Base-by-base conservation (phyloP, 768 basidiomycete species). In the Tulasnella sp. region DNA sequence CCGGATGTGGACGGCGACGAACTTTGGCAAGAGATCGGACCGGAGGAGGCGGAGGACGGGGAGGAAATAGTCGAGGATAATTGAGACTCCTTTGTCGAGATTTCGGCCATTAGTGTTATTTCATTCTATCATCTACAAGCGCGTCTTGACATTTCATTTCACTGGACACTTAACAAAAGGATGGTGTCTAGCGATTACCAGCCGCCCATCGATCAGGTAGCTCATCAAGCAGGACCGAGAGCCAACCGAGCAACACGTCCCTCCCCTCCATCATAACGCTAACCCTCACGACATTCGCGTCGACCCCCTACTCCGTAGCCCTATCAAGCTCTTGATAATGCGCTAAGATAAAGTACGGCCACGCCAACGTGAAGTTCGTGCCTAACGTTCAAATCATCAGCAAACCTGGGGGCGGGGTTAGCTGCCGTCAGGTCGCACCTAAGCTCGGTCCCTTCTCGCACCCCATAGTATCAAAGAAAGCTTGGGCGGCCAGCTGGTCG, bases 331-430 rank as follows among this genome's bases (percentile, higher is more conserved):
- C 96, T 0, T 81, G 77, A 75, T 88, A 98, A 79, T 98, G 96
- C 40, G 92, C 95, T 32, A 99, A 83, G 72, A 98, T 88, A 11
- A 92, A 91, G 78, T 93, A 98, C 29, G 95, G 96, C 75, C 89
- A 95, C 36, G 94, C 94, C 32, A 98, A 84, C 1, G 96, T 97
- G 79, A 98, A 98, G 83, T 94, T 97, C 26, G 96, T 98, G 2
- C 96, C 96, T 71, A n/a, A 34, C 62, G 75, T 76, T 5, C 74
- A 77, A 77, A 5, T 74, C 73, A 0, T 29, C 36, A 8, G 6
- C 17, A 3, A 7, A 5, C 4, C 19, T 2, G 19, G 5, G 19
- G 44, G 7, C 19, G 22, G 2, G 19, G 22, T 47, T 1, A 22
- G 22, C 14, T 42, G 12, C 42, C 6, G 22, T n/a, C n/a, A 44